These are phyloP conservation scores for Boletus rex-veris DNA, from an alignment of 768 basidiomycete species.

Conservation along the genomic window DNA sequence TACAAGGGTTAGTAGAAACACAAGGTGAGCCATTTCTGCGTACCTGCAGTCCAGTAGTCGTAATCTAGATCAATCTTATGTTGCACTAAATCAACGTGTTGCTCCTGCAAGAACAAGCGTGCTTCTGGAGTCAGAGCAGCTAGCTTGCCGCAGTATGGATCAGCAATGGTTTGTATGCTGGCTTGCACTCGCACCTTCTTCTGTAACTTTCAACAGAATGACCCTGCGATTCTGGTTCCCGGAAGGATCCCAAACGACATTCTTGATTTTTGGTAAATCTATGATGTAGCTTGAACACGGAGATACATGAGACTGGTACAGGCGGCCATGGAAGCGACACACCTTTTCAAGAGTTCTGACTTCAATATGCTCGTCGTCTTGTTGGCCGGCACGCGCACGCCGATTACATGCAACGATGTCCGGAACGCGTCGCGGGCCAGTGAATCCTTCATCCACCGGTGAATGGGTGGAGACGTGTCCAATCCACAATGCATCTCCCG, in stretches of 20 bases:
- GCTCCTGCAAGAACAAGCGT: constrained; percentile 50
- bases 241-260: constrained; percentile 50
- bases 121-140: constrained; percentile 63
- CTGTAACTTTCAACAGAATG: constrained; percentile 60
- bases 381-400: constrained; percentile 56
- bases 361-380: constrained; percentile 56
- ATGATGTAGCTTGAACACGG: constrained; percentile 49
- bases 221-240: constrained; percentile 52
- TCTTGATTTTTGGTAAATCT: constrained; percentile 65
- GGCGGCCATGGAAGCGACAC: constrained; percentile 15
- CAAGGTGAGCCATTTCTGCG: neutral
- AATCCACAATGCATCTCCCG: constrained; percentile 26
- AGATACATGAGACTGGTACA: constrained; percentile 10
- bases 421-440: constrained; percentile 67
- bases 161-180: neutral
- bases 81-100: constrained; percentile 52
- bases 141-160: constrained; percentile 42
- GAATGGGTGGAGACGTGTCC: constrained; percentile 43
- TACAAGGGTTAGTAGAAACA: constrained; percentile 1
- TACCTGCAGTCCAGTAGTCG: constrained; percentile 86
- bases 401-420: constrained; percentile 64
- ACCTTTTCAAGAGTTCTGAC: constrained; percentile 60
- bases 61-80: constrained; percentile 71
- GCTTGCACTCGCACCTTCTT: constrained; percentile 49
- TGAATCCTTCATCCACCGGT: constrained; percentile 46